Evolutionary conservation across 352 stramenopile species (phyloP), one percentile per base, ranked within the genome.

Genomic region (Chrysophaeum taylorii): DNA sequence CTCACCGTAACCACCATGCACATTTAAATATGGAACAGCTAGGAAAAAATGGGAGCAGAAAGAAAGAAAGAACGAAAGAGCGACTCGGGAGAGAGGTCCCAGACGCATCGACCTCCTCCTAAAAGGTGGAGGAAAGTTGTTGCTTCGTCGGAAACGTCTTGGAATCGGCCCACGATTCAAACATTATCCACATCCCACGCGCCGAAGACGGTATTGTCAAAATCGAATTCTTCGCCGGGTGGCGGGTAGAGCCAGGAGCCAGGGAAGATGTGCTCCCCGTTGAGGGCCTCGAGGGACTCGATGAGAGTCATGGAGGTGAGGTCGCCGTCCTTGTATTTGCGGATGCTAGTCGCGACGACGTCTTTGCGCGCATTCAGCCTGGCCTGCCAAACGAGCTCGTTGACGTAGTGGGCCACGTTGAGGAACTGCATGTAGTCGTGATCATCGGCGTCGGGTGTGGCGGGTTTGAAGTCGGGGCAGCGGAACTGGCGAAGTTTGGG

Each of bases 391-490:
- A 23, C 16, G 33, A 66, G 41, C 57, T 66, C 57, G 33, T 31
- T 45, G 57, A 66, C 36, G 36, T 66, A 66, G 36, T 66, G 57
- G 9, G 41, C 57, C 16, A 66, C 57, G 35, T 66, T 66, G 36
- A 45, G 57, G 21, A 66, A 14, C 35, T 66, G 57, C 57, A 66
- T 66, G 57, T 66, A 66, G 57, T 66, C 57, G 57, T 66, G 45
- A 9, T 42, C 57, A n/a, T 66, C 57, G 35, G 41, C 57, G 12
- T 42, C 57, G 4, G 57, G 57, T 5, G 7, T 36, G 16, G 57
- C 41, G 12, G 57, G 57, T 18, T 25, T n/a, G 57, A 66, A 66
- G 5, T 15, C 1, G n/a, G 23, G 57, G 57, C 57, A 66, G 33
- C 57, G 57, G 14, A 16, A 9, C 14, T 25, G 25, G 2, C 27